Percentiles rank a stretch among this genome's conserved stretches.
phyloP scores from a whole-genome alignment of 2,329 filamentous ascomycete species.

The Rutstroemia sp. region DNA sequence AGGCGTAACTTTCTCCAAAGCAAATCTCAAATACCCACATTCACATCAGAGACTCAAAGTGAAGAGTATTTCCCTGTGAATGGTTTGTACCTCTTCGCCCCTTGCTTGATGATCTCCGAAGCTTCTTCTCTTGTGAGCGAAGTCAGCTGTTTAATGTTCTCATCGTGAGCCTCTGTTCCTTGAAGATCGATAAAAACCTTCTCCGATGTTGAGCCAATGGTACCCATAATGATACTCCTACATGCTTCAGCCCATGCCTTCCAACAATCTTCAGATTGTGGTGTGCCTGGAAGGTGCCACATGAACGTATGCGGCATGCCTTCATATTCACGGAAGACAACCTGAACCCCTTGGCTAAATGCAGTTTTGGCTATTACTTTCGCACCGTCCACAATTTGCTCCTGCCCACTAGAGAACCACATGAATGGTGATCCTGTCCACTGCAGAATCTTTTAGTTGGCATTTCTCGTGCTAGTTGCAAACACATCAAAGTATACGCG shows the following conservation, averaged over 20 bases:
- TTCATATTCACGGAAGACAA: neutral
- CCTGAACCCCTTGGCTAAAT: neutral
- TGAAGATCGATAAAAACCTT: neutral
- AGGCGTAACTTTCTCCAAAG: neutral
- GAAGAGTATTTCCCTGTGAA: neutral
- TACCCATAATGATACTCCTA: neutral
- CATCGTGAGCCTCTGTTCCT: neutral
- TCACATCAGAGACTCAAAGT: neutral
- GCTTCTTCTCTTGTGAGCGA: neutral
- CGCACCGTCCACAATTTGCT: constrained; percentile 1
- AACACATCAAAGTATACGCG: no score
- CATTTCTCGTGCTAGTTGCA: no score
- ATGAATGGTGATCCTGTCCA: constrained; percentile 5
- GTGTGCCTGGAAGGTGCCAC: neutral
- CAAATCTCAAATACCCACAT: neutral
- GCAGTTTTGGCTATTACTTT: neutral
- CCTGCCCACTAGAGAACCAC: neutral
- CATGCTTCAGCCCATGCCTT: neutral
- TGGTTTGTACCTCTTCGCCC: neutral
- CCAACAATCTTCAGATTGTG: neutral
- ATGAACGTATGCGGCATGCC: constrained; percentile 3
- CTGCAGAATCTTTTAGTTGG: neutral
- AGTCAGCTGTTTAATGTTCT: neutral
- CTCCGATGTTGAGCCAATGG: neutral
- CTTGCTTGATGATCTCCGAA: neutral